Evolutionary conservation across 306 rosid genomes (phyloP).

Genomic region (Sindora glabra): DNA sequence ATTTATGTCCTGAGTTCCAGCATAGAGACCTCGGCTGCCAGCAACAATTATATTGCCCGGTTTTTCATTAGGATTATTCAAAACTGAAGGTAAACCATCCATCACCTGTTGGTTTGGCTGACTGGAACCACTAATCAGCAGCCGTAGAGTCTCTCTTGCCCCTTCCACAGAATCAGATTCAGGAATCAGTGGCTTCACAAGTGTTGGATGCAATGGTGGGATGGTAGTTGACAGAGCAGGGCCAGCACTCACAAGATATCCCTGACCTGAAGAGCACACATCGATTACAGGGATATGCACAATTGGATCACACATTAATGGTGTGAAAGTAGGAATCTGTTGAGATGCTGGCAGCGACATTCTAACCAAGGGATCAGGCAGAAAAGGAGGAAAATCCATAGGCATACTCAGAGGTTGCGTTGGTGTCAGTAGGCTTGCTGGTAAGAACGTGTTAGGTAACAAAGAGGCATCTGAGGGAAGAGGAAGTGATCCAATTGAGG

Average conservation of each 20-base stretch:
- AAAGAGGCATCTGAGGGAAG: slow-evolving; percentile 64
- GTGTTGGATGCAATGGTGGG: slow-evolving; percentile 61
- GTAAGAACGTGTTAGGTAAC: slow-evolving; percentile 40
- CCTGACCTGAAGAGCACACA: slow-evolving; percentile 89
- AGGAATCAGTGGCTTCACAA: slow-evolving; percentile 63
- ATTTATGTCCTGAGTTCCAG: slow-evolving; percentile 61
- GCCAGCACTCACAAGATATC: slow-evolving; percentile 86
- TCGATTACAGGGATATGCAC: slow-evolving; percentile 90
- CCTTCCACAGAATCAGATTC: slow-evolving; percentile 73
- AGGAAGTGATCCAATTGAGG: slow-evolving; percentile 23
- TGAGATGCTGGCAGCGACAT: slow-evolving; percentile 61
- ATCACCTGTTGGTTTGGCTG: slow-evolving; percentile 52
- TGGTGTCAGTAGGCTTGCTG: slow-evolving; percentile 52
- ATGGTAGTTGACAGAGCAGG: slow-evolving; percentile 69
- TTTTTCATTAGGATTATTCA: slow-evolving; percentile 46
- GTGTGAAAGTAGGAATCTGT: slow-evolving; percentile 86
- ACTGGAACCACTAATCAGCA: slow-evolving; percentile 71
- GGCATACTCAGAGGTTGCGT: slow-evolving; percentile 44
- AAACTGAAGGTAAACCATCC: slow-evolving; percentile 60
- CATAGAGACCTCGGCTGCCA: slow-evolving; percentile 76
- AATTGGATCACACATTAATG: slow-evolving; percentile 86
- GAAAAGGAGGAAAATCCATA: slow-evolving; percentile 65
- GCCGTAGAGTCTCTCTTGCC: slow-evolving; percentile 85
- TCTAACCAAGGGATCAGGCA: slow-evolving; percentile 68
- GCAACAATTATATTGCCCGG: slow-evolving; percentile 44